phyloP scores from a whole-genome alignment of 768 basidiomycete genomes.

The Floccularia luteovirens region DNA sequence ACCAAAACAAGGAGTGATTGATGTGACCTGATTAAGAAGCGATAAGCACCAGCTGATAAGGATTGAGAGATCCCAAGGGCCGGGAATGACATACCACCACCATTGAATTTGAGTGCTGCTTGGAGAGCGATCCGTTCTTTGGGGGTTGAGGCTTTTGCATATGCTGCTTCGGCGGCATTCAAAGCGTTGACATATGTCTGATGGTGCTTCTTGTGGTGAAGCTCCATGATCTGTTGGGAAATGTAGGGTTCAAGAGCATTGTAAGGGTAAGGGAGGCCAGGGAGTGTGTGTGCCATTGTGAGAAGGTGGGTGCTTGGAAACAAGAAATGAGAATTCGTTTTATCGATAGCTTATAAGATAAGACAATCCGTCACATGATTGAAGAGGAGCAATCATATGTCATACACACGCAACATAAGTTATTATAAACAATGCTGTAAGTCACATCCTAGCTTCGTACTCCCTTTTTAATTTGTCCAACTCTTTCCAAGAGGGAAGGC shows the following conservation, averaged over 20 bases:
- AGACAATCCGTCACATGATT: too few species aligned
- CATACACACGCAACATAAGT: too few species aligned
- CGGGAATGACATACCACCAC: slow-evolving; percentile 82
- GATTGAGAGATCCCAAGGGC: slow-evolving; percentile 1
- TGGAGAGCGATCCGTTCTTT: slow-evolving; percentile 82
- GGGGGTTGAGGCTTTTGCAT: slow-evolving; percentile 53
- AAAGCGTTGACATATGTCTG: slow-evolving; percentile 92
- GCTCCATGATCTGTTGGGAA: slow-evolving; percentile 85
- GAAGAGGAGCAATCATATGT: too few species aligned
- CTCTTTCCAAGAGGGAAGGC: too few species aligned
- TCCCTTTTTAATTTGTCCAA: too few species aligned
- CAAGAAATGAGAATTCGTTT: too few species aligned
- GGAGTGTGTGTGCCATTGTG: too few species aligned
- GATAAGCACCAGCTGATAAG: slow-evolving; percentile 6
- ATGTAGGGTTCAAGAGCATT: slow-evolving; percentile 86
- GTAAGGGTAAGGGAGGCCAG: slow-evolving; percentile 54
- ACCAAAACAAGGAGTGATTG: slow-evolving; percentile 97
- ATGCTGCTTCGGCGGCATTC: slow-evolving; percentile 88
- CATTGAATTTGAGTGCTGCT: slow-evolving; percentile 93
- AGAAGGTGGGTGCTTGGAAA: too few species aligned
- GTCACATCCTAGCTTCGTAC: too few species aligned
- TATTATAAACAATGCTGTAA: too few species aligned
- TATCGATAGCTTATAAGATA: too few species aligned
- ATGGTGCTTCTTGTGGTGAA: slow-evolving; percentile 91
- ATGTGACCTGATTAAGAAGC: slow-evolving; percentile 59